These are phyloP conservation scores for Wickerhamomyces kurtzmanii DNA, from an alignment of 805 yeast genomes.

Conservation along the genomic window DNA sequence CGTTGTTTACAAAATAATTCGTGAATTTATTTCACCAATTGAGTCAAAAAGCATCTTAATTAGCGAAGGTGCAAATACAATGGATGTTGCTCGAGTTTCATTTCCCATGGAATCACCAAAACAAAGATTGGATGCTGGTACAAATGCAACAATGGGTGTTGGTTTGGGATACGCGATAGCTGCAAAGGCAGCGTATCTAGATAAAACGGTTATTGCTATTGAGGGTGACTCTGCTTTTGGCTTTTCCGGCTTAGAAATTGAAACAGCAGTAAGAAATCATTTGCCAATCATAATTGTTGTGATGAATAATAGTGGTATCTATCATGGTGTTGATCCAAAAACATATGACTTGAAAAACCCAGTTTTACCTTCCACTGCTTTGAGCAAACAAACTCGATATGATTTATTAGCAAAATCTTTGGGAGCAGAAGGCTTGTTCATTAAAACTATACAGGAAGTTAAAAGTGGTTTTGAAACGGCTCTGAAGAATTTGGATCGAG, in stretches of 20 bases:
- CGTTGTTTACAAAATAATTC: slow-evolving; percentile 39
- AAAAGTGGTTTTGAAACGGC: slow-evolving; percentile 23
- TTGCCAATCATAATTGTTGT: slow-evolving; percentile 48
- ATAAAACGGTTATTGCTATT: slow-evolving; percentile 40
- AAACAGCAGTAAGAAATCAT: slow-evolving; percentile 48
- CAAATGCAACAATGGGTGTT: slow-evolving; percentile 72
- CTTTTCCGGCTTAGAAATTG: slow-evolving; percentile 64
- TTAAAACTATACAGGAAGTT: slow-evolving; percentile 30
- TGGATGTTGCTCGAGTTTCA: slow-evolving; percentile 60
- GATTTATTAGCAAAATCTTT: slow-evolving; percentile 44
- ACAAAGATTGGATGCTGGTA: slow-evolving; percentile 59
- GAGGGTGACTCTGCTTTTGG: slow-evolving; percentile 79
- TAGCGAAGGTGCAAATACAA: slow-evolving; percentile 71
- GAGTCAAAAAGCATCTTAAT: slow-evolving; percentile 31
- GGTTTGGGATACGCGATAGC: slow-evolving; percentile 66
- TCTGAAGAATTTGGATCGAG: slow-evolving; percentile 17
- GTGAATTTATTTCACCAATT: slow-evolving; percentile 24
- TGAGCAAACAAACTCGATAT: slow-evolving; percentile 46
- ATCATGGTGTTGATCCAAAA: slow-evolving; percentile 43
- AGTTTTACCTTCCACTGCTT: slow-evolving; percentile 48
- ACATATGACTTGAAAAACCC: slow-evolving; percentile 14
- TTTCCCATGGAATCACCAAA: slow-evolving; percentile 44
- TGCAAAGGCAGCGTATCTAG: slow-evolving; percentile 36
- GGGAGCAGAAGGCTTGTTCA: slow-evolving; percentile 47
- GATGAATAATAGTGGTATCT: slow-evolving; percentile 70